These are phyloP conservation scores for Dictyostelium firmibasis DNA, from an alignment of 78 protist genomes.

Conservation along the genomic window DNA sequence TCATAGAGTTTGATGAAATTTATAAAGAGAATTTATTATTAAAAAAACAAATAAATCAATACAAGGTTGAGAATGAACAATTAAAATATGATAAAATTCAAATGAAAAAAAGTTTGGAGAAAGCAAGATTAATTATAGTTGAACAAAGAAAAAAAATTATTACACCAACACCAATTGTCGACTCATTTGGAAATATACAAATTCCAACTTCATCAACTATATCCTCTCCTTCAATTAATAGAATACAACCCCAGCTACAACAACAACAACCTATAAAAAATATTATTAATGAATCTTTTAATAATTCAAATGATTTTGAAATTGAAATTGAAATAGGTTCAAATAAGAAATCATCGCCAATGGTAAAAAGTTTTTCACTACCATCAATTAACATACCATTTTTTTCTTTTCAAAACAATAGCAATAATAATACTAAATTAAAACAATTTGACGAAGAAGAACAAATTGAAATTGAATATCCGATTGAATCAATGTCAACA, in stretches of 20 bases:
- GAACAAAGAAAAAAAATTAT: slow-evolving; percentile 52
- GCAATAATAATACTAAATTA: not conserved
- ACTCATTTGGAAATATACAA: not conserved
- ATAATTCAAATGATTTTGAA: not conserved
- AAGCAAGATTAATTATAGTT: slow-evolving; percentile 33
- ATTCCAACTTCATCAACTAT: not conserved
- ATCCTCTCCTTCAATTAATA: not conserved
- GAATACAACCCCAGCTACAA: not conserved
- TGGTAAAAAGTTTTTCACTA: slow-evolving; percentile 40
- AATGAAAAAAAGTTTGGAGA: slow-evolving; percentile 53
- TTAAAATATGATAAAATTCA: slow-evolving; percentile 1
- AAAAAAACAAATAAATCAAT: slow-evolving; percentile 29
- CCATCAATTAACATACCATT: slow-evolving; percentile 4
- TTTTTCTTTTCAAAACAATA: not conserved
- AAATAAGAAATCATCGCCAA: not conserved
- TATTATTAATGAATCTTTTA: not conserved
- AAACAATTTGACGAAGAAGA: not conserved
- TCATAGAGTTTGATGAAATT: not conserved
- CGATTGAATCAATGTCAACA: not conserved
- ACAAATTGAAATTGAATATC: not conserved
- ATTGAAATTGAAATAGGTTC: not conserved
- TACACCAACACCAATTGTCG: not conserved
- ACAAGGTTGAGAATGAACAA: not conserved
- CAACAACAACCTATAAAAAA: not conserved
- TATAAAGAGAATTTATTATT: slow-evolving; percentile 46